Evolutionary conservation across 176 grass and related monocot species (phyloP), one percentile per base, ranked within the genome.

Genomic region (Cenchrus fungigraminus): DNA sequence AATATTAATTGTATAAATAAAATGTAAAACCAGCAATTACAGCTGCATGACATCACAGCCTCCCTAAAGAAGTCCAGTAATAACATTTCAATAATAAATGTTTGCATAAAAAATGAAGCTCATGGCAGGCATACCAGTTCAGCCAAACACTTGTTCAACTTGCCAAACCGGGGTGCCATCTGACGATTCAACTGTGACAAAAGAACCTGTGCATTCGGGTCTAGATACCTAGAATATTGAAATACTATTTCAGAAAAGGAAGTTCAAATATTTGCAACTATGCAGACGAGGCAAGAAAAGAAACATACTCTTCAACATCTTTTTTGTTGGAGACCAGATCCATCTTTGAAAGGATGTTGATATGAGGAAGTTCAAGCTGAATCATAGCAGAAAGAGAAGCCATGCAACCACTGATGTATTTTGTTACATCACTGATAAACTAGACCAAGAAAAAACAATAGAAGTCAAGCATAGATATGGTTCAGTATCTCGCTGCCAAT

Each of bases 321-420:
- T 94, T 99, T 91, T 99, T 97, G 71, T 99, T 92, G 69, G 88
- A 46, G 22, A 92, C 91, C 55, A 99, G 71, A 71, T 99, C 97
- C 97, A 99, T 99, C 76, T 99, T 99, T 47, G 97, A 92, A 84
- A 99, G 97, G 63, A 99, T 97, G 79, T 99, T 99, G 74, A 99
- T 84, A 76, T 99, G 97, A 46, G 97, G 94, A 82, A 99, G 84
- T 88, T 99, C 97, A 77, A 99, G 97, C 77, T 99, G 97, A 89
- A 99, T 82, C 97, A 97, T 99, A 10, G 97, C 94, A 82, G 97
- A 91, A 69, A 99, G 94, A 84, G 93, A 99, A 62, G 97, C 94
- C 91, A 99, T 90, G 85, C 94, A 99, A 71, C 97, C 94, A 53
- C 97, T 99, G 65, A 96, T 99, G 82, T 96, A 99, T 82, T 99